Percentiles rank a stretch among this genome's conserved stretches.
phyloP scores from a whole-genome alignment of 257 asterid genomes.

The Nicotiana sylvestris region DNA sequence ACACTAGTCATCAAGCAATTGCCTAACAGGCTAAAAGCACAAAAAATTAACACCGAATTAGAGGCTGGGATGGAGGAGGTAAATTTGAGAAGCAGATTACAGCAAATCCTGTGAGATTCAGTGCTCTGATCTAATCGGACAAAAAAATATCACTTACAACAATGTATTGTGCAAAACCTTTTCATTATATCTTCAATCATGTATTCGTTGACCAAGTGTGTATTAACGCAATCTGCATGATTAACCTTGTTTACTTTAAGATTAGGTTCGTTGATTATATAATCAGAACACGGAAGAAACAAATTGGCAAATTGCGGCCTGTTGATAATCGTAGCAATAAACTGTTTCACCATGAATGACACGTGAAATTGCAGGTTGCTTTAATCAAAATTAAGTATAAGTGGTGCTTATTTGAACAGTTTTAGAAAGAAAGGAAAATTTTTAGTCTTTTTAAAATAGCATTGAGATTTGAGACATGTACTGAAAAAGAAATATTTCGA shows the following conservation, averaged over 20 bases:
- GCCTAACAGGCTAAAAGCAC: background rate
- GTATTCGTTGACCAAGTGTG: background rate
- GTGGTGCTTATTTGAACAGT: background rate
- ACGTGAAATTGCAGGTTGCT: background rate
- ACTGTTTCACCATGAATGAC: background rate
- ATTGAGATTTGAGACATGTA: no score
- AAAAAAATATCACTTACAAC: background rate
- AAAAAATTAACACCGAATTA: background rate
- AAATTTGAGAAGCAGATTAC: background rate
- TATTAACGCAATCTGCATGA: background rate
- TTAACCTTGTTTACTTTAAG: background rate
- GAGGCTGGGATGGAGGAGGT: background rate
- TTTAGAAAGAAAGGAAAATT: no score
- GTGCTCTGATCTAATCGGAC: background rate
- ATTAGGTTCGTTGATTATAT: background rate
- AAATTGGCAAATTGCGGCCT: background rate
- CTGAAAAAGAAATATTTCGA: no score
- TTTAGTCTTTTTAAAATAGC: no score
- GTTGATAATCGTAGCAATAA: background rate
- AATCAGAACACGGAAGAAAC: background rate
- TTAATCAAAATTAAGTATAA: background rate
- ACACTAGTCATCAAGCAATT: background rate
- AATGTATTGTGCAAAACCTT: background rate
- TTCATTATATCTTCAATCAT: background rate
- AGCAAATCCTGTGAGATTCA: conserved; percentile 4